Conservation (phyloP, 805 yeast species). For the Candida jianshihensis region DNA sequence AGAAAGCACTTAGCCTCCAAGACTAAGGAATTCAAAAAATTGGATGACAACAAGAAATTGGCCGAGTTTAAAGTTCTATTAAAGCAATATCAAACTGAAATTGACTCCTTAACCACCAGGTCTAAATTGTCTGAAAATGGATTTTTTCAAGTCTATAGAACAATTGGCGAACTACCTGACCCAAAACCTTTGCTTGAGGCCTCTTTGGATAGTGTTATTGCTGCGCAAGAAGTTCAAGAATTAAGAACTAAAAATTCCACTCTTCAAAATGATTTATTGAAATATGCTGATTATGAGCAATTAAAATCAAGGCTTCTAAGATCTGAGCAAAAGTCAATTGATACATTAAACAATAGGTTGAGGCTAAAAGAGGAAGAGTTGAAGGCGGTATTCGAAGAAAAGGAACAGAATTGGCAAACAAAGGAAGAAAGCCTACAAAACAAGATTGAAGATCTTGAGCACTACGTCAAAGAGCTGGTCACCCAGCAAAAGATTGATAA, state of each 20-base stretch:
- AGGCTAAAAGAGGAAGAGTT: slow-evolving; percentile 62
- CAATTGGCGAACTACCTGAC: slow-evolving; percentile 86
- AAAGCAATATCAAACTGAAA: slow-evolving; percentile 77
- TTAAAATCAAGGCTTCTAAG: slow-evolving; percentile 55
- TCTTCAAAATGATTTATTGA: slow-evolving; percentile 52
- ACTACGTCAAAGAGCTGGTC: slow-evolving; percentile 56
- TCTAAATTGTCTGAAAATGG: slow-evolving; percentile 67
- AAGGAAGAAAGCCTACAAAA: slow-evolving; percentile 46
- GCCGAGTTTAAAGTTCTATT: slow-evolving; percentile 59
- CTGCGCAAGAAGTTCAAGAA: slow-evolving; percentile 43
- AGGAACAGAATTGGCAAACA: slow-evolving; percentile 59
- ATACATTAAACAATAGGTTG: slow-evolving; percentile 44
- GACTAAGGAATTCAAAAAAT: slow-evolving; percentile 81
- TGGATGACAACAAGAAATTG: slow-evolving; percentile 61
- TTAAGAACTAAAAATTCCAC: slow-evolving; percentile 44
- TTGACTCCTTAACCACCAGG: slow-evolving; percentile 73
- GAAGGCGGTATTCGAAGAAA: slow-evolving; percentile 65
- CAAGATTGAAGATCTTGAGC: slow-evolving; percentile 45
- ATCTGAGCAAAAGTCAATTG: slow-evolving; percentile 55
- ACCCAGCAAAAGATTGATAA: slow-evolving; percentile 31
- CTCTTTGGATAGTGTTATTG: slow-evolving; percentile 55
- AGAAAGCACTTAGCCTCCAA: slow-evolving; percentile 73
- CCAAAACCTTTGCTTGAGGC: slow-evolving; percentile 76
- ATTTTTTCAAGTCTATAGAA: slow-evolving; percentile 68
- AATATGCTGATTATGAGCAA: slow-evolving; percentile 72